Base-by-base conservation (phyloP, 768 basidiomycete genomes). In the Grammothele lineata region DNA sequence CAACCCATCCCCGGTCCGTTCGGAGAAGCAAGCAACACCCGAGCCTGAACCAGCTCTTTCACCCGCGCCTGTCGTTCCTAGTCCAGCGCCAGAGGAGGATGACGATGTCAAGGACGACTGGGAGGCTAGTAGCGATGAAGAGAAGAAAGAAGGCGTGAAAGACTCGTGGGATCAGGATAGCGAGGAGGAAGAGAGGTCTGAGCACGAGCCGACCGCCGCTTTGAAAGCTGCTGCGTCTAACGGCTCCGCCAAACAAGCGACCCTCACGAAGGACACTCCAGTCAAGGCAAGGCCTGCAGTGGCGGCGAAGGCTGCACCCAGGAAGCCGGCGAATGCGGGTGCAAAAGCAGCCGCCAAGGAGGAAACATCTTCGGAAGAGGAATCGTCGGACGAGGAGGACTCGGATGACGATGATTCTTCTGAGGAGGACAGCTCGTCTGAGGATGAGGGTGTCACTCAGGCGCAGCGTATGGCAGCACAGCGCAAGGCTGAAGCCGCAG, bases 401-500 rank as follows among this genome's bases (percentile, higher is more conserved):
- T 57, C 60, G 10, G 56, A 56, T 6, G 43, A 46, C 1, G 56
- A 54, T 14, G 47, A 49, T 8, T 62, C 59, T 21, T 55, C 62
- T 9, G 55, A 59, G n/a, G 50, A 49, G 14, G 63, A 71, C 45
- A 68, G 75, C 45, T 70, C 69, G n/a, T 73, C 73, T 24, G 64
- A 66, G 15, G 56, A 67, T 43, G 76, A 75, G 6, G 83, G 83
- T 10, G 68, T 88, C 62, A 85, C 87, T 2, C 73, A 66, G 22
- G 67, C 81, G 4, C 85, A 93, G 66, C 79, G 76, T 51, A 65
- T 83, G 59, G 78, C 78, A 9, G 79, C 80, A 17, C 78, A 87
- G 64, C 74, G 72, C 54, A 95, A 93, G 68, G 85, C 83, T 0
- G 87, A 89, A 54, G 92, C 92, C n/a, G 85, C 85, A 27, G 86